Evolutionary conservation across 1,139 yeast species (phyloP), one percentile per base, ranked within the genome.

Genomic region (Protomyces inundatus): DNA sequence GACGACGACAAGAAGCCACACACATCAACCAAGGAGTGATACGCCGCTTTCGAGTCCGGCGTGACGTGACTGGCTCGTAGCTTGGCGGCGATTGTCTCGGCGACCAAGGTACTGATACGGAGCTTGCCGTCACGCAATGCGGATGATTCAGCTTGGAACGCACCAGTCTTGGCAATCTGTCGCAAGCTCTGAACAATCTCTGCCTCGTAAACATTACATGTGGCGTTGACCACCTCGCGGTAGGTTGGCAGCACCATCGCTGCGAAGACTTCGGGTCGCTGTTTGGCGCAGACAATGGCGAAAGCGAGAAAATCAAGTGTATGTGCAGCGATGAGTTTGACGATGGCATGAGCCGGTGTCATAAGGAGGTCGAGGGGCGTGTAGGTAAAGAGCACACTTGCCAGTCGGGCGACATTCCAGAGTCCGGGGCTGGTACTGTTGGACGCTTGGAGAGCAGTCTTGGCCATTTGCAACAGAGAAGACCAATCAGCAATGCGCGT

Each of bases 401-500:
- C 55, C 46, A 53, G 60, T n/a, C 55, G 64, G 51, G 42, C 61
- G 53, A 64, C 63, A 23, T 62, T 60, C 57, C 60, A 62, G 10
- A 35, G 34, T 23, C 23, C 23, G 23, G 23, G 2, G 2, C 2
- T 23, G 2, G 23, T 23, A 23, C 23, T 23, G 23, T 23, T 23
- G 9, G 48, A 42, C 32, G 48, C n/a, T 9, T 14, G 4, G 32
- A 23, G 10, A 2, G 6, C 32, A 5, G 16, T 14, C 10, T 42
- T 42, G 2, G 59, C 42, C 35, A 51, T 14, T 59, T 64, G 72
- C 12, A 74, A 53, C 45, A 64, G 45, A 0, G 70, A 63, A 6
- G 67, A 60, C 79, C 79, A 77, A 51, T 73, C 71, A 1, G 68
- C 60, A 14, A 77, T 78, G 32, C 80, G 71, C 9, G 75, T 70